Conservation (phyloP, 2,329 filamentous ascomycete species). For the Fusarium oligoseptatum region DNA sequence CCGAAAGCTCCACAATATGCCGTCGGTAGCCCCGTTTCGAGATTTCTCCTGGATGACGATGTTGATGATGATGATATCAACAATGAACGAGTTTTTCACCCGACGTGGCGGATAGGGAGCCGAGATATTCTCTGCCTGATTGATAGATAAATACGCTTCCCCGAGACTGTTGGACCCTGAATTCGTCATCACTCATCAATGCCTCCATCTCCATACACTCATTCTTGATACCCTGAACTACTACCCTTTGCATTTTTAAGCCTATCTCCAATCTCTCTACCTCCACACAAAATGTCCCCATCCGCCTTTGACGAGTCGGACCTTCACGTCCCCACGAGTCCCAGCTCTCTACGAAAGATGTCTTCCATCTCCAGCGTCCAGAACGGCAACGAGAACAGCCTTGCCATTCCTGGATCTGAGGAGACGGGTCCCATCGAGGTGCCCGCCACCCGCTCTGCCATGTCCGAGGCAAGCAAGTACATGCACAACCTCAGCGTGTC, state of each 20-base stretch:
- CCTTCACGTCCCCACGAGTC: conserved; percentile 43
- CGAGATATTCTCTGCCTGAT: neutral
- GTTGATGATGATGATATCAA: conserved; percentile 37
- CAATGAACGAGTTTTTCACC: conserved; percentile 32
- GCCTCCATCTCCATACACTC: conserved; percentile 24
- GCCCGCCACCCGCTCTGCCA: conserved; percentile 75
- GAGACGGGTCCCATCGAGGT: conserved; percentile 73
- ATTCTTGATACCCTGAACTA: conserved; percentile 37
- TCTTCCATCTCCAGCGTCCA: conserved; percentile 17
- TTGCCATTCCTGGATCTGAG: conserved; percentile 57
- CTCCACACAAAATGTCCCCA: conserved; percentile 57
- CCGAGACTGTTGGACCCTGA: conserved; percentile 22
- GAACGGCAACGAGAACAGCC: conserved; percentile 36
- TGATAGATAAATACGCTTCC: conserved; percentile 41
- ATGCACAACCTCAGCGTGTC: conserved; percentile 80
- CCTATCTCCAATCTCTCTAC: neutral
- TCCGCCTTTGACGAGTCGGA: conserved; percentile 68
- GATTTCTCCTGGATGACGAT: neutral
- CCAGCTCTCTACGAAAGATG: conserved; percentile 37
- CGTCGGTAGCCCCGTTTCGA: conserved; percentile 36
- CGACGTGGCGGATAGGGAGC: conserved; percentile 5
- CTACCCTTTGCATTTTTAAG: conserved; percentile 24
- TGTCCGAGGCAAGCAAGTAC: conserved; percentile 75
- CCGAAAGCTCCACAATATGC: conserved; percentile 28
- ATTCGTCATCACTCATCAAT: conserved; percentile 16